Evolutionary conservation across 768 basidiomycete genomes (phyloP).

Genomic region (Psilocybe cyanescens): DNA sequence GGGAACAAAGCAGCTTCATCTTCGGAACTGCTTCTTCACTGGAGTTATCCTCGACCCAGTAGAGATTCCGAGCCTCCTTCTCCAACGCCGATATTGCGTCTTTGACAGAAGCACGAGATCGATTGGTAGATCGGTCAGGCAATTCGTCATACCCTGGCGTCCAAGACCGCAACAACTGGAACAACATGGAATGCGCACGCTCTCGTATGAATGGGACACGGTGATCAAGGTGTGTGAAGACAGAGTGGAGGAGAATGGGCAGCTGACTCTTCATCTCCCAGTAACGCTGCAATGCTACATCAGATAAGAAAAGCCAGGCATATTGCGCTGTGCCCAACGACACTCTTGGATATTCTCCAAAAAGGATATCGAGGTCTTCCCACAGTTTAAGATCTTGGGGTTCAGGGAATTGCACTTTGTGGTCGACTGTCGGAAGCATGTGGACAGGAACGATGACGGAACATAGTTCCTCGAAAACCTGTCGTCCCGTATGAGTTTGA

Average conservation of each 20-base stretch:
- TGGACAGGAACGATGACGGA: slow-evolving; percentile 82
- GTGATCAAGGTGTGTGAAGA: slow-evolving; percentile 86
- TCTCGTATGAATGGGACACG: slow-evolving; percentile 68
- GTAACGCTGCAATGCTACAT: slow-evolving; percentile 73
- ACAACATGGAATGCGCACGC: slow-evolving; percentile 77
- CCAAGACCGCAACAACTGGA: slow-evolving; percentile 85
- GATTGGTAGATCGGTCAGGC: slow-evolving; percentile 57
- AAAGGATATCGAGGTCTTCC: slow-evolving; percentile 80
- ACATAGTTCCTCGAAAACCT: slow-evolving; percentile 84
- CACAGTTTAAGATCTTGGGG: slow-evolving; percentile 75
- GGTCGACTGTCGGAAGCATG: slow-evolving; percentile 81
- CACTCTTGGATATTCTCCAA: slow-evolving; percentile 70
- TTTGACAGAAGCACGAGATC: slow-evolving; percentile 52
- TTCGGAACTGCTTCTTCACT: slow-evolving; percentile 60
- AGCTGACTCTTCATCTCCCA: slow-evolving; percentile 77
- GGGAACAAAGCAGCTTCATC: slow-evolving; percentile 69
- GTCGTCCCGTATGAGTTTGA: slow-evolving; percentile 70
- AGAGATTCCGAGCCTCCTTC: slow-evolving; percentile 53
- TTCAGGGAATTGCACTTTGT: slow-evolving; percentile 64
- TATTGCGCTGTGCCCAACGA: slow-evolving; percentile 84
- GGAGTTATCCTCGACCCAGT: slow-evolving; percentile 77
- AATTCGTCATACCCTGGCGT: slow-evolving; percentile 76
- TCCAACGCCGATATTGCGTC: slow-evolving; percentile 58
- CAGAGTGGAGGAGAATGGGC: slow-evolving; percentile 74
- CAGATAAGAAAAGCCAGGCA: slow-evolving; percentile 83